phyloP scores from a whole-genome alignment of 345 rosid species.

The Turnera subulata region DNA sequence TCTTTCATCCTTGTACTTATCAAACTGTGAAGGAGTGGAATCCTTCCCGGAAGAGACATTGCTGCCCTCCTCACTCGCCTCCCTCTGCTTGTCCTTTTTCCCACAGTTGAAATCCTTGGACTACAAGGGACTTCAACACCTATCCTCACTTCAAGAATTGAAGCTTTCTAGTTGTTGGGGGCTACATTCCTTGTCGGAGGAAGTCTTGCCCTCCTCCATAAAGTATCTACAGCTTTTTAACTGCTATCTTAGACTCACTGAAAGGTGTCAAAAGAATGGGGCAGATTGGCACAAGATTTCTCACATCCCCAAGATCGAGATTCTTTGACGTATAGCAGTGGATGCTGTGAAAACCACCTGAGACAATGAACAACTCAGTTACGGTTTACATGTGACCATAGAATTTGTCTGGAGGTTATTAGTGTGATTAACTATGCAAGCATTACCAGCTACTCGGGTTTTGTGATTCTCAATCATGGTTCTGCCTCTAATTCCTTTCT shows the following conservation, averaged over 20 bases:
- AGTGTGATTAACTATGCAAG: no score
- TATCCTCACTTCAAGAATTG: conserved; percentile 6
- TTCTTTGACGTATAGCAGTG: no score
- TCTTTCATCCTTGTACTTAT: conserved; percentile 2
- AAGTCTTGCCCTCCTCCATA: conserved; percentile 10
- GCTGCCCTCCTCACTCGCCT: conserved; percentile 10
- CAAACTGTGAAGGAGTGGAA: conserved; percentile 1
- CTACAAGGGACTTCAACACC: no score
- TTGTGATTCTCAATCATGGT: no score
- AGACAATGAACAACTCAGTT: no score
- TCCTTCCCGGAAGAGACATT: conserved; percentile 5
- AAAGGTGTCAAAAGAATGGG: conserved; percentile 13
- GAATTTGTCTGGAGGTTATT: no score
- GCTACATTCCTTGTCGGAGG: conserved; percentile 7
- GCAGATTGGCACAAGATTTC: conserved; percentile 16
- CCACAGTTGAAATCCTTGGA: conserved; percentile 9
- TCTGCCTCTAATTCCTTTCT: no score
- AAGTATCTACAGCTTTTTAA: background rate
- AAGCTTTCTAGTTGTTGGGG: background rate
- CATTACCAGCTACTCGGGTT: no score
- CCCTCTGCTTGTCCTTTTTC: conserved; percentile 2
- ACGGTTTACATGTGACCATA: no score
- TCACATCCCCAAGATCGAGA: conserved; percentile 4
- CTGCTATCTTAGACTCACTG: conserved; percentile 1
- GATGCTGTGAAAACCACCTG: no score